Conservation (phyloP, 495 filamentous ascomycete species). For the Podospora sp. region DNA sequence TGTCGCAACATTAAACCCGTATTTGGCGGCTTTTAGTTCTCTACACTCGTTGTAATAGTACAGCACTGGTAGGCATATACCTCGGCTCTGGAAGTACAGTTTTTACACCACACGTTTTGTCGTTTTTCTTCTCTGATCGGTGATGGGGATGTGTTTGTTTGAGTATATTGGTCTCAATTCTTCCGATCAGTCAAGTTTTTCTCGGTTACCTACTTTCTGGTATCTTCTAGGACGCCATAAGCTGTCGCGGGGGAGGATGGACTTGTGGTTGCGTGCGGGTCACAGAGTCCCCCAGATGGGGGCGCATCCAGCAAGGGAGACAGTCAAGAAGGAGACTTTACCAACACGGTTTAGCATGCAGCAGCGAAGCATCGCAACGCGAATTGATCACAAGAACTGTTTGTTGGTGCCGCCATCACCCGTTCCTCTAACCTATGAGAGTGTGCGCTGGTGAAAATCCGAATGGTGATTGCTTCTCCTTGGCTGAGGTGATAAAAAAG, state of each 20-base stretch:
- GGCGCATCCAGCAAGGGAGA: not conserved
- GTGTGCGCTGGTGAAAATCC: not conserved
- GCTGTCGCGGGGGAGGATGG: not conserved
- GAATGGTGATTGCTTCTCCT: not conserved
- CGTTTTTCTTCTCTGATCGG: not conserved
- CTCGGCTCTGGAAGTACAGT: slow-evolving; percentile 36
- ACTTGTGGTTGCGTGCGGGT: slow-evolving; percentile 9
- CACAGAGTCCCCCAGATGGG: not conserved
- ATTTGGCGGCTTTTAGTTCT: slow-evolving; percentile 35
- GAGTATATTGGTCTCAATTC: not conserved
- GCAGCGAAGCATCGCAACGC: not conserved
- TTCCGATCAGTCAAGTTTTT: slow-evolving; percentile 1
- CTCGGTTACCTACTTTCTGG: not conserved
- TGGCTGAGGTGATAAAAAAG: not conserved
- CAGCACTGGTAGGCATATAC: slow-evolving; percentile 39
- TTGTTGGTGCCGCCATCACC: not conserved
- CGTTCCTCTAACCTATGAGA: not conserved
- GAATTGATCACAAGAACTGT: not conserved
- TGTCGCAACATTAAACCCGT: not conserved
- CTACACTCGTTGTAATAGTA: slow-evolving; percentile 61
- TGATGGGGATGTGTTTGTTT: slow-evolving; percentile 1
- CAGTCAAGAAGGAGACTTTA: not conserved
- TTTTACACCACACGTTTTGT: slow-evolving; percentile 13
- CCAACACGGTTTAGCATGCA: not conserved
- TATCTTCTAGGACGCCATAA: not conserved